Percentiles rank a stretch among this genome's conserved stretches.
phyloP scores from a whole-genome alignment of 352 stramenopile genomes.

The Phytophthora sojae region DNA sequence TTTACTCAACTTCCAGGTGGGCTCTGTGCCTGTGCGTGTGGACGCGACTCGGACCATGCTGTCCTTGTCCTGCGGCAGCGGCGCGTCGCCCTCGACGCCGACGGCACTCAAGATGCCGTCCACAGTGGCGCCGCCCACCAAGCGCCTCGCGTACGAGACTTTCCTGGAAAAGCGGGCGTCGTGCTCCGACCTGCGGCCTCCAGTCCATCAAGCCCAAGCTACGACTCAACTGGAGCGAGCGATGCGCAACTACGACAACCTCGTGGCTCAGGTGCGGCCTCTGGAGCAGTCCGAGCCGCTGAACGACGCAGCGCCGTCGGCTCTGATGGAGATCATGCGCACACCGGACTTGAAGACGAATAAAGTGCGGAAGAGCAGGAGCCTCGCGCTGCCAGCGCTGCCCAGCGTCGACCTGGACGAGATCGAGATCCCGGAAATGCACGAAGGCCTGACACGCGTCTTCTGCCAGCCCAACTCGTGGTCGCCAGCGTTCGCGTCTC shows the following conservation, averaged over 20 bases:
- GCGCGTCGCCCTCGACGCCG: slow-evolving; percentile 27
- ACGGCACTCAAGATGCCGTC: slow-evolving; percentile 15
- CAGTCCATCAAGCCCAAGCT: background rate
- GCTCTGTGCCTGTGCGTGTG: background rate
- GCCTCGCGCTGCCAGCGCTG: slow-evolving; percentile 23
- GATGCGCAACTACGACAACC: slow-evolving; percentile 34
- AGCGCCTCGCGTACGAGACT: slow-evolving; percentile 44
- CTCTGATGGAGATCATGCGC: slow-evolving; percentile 37
- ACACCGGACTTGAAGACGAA: slow-evolving; percentile 21
- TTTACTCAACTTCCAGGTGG: slow-evolving; percentile 10
- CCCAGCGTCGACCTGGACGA: slow-evolving; percentile 55
- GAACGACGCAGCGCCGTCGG: slow-evolving; percentile 1
- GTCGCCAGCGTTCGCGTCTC: slow-evolving; percentile 77
- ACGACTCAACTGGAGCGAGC: slow-evolving; percentile 22
- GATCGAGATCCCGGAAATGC: slow-evolving; percentile 70
- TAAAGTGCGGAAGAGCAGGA: slow-evolving; percentile 29
- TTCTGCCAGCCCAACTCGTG: slow-evolving; percentile 74
- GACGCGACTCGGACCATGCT: slow-evolving; percentile 21
- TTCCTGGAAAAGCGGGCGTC: slow-evolving; percentile 36
- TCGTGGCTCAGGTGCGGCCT: slow-evolving; percentile 32
- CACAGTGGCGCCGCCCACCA: slow-evolving; percentile 1
- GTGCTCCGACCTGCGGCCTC: slow-evolving; percentile 4
- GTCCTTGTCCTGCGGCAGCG: slow-evolving; percentile 35
- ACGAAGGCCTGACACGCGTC: slow-evolving; percentile 68
- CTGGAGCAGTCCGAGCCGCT: slow-evolving; percentile 16